Evolutionary conservation across 2,329 filamentous ascomycete species (phyloP).

Genomic region (Pseudogymnoascus sp.): DNA sequence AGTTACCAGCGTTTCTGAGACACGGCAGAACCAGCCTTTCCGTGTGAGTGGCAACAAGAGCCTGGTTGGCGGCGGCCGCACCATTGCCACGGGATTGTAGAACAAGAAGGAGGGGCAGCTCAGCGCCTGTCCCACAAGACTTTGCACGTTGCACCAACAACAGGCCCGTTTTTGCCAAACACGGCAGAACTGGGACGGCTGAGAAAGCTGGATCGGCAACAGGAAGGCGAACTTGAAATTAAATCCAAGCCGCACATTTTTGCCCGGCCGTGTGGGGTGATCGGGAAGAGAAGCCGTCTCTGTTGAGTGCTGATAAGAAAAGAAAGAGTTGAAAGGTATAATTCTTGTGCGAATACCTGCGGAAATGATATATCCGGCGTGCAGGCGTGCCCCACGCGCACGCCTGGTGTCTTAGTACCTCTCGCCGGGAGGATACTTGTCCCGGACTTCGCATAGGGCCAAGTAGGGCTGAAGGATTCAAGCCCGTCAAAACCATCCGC

Average conservation of each 20-base stretch:
- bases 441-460: constrained; percentile 5
- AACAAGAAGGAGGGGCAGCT: background rate
- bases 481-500: background rate
- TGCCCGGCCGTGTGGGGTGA: background rate
- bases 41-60: background rate
- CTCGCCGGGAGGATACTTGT: constrained; percentile 4
- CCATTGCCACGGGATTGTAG: background rate
- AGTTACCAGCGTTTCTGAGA: constrained; percentile 7
- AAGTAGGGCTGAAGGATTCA: constrained; percentile 9
- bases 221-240: constrained; percentile 1
- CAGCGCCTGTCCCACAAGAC: constrained; percentile 3
- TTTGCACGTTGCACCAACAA: background rate
- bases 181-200: constrained; percentile 2
- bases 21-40: constrained; percentile 1
- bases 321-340: background rate
- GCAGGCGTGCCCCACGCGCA: constrained; percentile 1
- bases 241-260: background rate
- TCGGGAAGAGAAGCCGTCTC: background rate
- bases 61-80: background rate
- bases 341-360: background rate
- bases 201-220: constrained; percentile 1
- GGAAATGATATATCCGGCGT: background rate
- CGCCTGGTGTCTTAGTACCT: background rate
- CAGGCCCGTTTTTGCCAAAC: background rate
- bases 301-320: background rate